Percentiles rank a stretch among this genome's conserved stretches.
Evolutionary conservation across 2,329 filamentous ascomycete species (phyloP).

Genomic region (Cladophialophora exuberans): DNA sequence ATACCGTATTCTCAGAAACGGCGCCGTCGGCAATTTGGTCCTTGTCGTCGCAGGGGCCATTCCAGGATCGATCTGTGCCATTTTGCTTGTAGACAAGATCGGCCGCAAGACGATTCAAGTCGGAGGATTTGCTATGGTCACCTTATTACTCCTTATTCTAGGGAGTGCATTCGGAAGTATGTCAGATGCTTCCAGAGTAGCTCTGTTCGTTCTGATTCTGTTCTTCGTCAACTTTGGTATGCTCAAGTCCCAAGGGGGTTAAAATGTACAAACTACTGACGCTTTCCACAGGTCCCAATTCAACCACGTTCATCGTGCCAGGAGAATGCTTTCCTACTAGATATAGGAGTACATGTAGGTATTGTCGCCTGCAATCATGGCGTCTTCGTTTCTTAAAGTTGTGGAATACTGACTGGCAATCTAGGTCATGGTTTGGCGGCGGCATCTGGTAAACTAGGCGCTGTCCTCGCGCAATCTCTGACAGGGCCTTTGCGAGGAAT

Average conservation of each 20-base stretch:
- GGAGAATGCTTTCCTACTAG: slow-evolving; percentile 67
- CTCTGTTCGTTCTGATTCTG: slow-evolving; percentile 65
- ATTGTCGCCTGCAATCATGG: too few relatives aligned
- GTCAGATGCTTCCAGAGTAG: slow-evolving; percentile 55
- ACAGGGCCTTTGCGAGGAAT: slow-evolving; percentile 64
- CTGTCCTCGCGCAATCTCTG: slow-evolving; percentile 68
- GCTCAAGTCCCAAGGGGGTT: background rate
- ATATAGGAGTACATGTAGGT: slow-evolving; percentile 58
- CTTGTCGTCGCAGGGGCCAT: slow-evolving; percentile 77
- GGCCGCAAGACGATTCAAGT: slow-evolving; percentile 78
- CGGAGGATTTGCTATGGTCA: slow-evolving; percentile 64
- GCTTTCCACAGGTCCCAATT: slow-evolving; percentile 54
- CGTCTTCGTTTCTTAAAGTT: background rate
- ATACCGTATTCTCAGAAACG: slow-evolving; percentile 72
- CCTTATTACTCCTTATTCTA: slow-evolving; percentile 63
- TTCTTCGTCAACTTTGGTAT: slow-evolving; percentile 67
- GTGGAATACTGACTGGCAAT: background rate
- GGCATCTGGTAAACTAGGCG: slow-evolving; percentile 68
- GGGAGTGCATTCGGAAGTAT: slow-evolving; percentile 62
- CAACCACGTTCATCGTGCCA: slow-evolving; percentile 67
- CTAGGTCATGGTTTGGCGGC: slow-evolving; percentile 63
- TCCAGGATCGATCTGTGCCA: slow-evolving; percentile 81
- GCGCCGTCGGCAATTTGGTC: slow-evolving; percentile 76
- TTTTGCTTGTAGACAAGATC: slow-evolving; percentile 71
- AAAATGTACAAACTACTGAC: background rate